Evolutionary conservation across 805 yeast genomes (phyloP).

Genomic region (Alloascoidea hylecoeti): DNA sequence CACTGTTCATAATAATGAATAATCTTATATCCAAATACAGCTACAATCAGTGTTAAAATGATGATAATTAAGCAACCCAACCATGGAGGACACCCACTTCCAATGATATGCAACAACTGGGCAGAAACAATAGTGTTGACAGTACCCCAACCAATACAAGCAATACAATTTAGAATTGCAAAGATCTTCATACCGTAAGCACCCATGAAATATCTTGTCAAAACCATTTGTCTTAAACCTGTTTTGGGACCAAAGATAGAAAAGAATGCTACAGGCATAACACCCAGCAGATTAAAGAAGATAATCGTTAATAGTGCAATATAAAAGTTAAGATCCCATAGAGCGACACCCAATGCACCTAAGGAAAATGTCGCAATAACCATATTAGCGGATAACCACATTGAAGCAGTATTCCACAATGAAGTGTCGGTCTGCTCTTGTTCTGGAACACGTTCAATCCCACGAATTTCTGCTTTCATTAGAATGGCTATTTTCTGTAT

Average conservation of each 20-base stretch:
- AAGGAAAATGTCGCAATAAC: constrained; percentile 73
- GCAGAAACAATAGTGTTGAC: constrained; percentile 87
- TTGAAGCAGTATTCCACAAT: constrained; percentile 56
- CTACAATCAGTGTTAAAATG: constrained; percentile 50
- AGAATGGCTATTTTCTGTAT: neutral
- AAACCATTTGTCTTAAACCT: constrained; percentile 80
- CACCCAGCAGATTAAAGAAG: constrained; percentile 64
- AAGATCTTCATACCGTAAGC: constrained; percentile 62
- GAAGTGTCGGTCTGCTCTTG: constrained; percentile 62
- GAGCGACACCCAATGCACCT: constrained; percentile 57
- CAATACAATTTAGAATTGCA: constrained; percentile 62
- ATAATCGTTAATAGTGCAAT: constrained; percentile 51
- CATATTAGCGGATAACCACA: constrained; percentile 89
- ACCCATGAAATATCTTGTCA: constrained; percentile 71
- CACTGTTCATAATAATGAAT: constrained; percentile 76
- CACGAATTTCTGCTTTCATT: constrained; percentile 42
- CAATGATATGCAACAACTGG: constrained; percentile 66
- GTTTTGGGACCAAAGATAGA: constrained; percentile 73
- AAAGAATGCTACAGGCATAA: constrained; percentile 67
- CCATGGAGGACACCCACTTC: constrained; percentile 66
- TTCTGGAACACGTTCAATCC: constrained; percentile 71
- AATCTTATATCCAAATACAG: constrained; percentile 74
- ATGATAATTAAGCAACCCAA: constrained; percentile 75
- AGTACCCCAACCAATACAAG: constrained; percentile 94
- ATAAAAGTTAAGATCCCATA: constrained; percentile 61